phyloP scores from a whole-genome alignment of 2,329 filamentous ascomycete genomes.

The Phialemonium atrogriseum region DNA sequence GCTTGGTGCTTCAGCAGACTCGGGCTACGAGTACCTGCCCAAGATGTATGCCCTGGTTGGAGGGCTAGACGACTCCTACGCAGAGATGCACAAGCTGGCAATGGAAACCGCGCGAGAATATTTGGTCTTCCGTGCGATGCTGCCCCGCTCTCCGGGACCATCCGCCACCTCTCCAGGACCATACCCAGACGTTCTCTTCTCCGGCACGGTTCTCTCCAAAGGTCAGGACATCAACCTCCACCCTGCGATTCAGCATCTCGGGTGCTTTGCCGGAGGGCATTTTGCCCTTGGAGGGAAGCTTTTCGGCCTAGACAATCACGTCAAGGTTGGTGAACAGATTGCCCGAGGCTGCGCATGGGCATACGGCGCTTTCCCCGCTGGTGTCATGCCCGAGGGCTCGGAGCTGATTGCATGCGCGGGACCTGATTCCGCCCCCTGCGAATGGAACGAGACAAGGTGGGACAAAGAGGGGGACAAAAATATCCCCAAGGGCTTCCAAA shows the following conservation, averaged over 20 bases:
- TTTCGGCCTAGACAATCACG: conserved; percentile 25
- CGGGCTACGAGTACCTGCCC: conserved; percentile 51
- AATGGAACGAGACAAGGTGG: conserved; percentile 21
- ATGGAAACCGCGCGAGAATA: conserved; percentile 53
- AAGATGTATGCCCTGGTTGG: conserved; percentile 57
- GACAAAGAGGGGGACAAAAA: conserved; percentile 19
- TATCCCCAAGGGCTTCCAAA: conserved; percentile 49
- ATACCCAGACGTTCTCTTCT: conserved; percentile 47
- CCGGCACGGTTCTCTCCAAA: conserved; percentile 31
- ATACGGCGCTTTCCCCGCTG: conserved; percentile 38
- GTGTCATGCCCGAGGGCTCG: conserved; percentile 46
- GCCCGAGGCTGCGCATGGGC: conserved; percentile 47
- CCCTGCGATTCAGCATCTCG: conserved; percentile 30
- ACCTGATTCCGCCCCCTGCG: conserved; percentile 22
- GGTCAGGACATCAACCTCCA: conserved; percentile 19
- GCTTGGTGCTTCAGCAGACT: conserved; percentile 37
- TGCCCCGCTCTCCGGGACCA: conserved; percentile 25
- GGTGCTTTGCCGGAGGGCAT: conserved; percentile 36
- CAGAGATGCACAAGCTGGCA: conserved; percentile 54
- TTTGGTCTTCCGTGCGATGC: conserved; percentile 62
- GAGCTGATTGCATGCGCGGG: conserved; percentile 25
- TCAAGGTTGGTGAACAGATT: conserved; percentile 37
- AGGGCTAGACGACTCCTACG: conserved; percentile 54
- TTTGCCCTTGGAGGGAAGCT: conserved; percentile 30
- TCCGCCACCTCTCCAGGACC: too few relatives aligned